These are phyloP conservation scores for Rhynchospora tenuis DNA, from an alignment of 176 grass and related monocot species.

Conservation along the genomic window DNA sequence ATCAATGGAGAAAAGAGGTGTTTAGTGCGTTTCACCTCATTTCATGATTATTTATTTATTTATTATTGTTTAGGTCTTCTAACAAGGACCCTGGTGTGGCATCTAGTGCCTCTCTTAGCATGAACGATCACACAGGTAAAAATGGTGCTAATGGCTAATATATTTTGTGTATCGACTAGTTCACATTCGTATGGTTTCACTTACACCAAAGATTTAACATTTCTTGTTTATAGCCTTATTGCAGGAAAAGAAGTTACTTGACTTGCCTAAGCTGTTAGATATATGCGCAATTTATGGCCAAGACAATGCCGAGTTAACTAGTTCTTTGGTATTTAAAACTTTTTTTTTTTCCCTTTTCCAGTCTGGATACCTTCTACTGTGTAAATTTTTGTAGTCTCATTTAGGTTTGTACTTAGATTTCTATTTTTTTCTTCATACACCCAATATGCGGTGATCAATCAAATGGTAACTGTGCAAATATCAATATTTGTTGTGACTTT, in stretches of 20 bases:
- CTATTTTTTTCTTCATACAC: constrained; percentile 15
- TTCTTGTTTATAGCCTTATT: constrained; percentile 59
- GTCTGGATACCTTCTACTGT: background rate
- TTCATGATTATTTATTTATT: constrained; percentile 1
- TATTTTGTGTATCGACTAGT: constrained; percentile 11
- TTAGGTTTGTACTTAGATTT: background rate
- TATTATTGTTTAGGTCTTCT: constrained; percentile 61
- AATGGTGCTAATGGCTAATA: background rate
- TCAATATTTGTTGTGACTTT: constrained; percentile 27
- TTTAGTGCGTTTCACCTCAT: background rate
- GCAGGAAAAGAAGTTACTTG: constrained; percentile 88
- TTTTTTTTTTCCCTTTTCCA: background rate
- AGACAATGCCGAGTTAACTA: constrained; percentile 72
- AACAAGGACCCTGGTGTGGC: constrained; percentile 79
- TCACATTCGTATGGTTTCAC: constrained; percentile 19
- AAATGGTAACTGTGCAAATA: background rate
- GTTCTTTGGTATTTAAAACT: constrained; percentile 57
- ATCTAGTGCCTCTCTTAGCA: constrained; percentile 62
- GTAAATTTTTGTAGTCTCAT: background rate
- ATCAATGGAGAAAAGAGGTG: background rate
- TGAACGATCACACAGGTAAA: constrained; percentile 80
- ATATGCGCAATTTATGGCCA: constrained; percentile 91
- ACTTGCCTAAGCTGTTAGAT: constrained; percentile 89
- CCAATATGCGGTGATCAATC: constrained; percentile 12
- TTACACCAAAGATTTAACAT: constrained; percentile 16